Evolutionary conservation across 75 land plant species (phyloP).

Genomic region (Ceratopteris richardii): DNA sequence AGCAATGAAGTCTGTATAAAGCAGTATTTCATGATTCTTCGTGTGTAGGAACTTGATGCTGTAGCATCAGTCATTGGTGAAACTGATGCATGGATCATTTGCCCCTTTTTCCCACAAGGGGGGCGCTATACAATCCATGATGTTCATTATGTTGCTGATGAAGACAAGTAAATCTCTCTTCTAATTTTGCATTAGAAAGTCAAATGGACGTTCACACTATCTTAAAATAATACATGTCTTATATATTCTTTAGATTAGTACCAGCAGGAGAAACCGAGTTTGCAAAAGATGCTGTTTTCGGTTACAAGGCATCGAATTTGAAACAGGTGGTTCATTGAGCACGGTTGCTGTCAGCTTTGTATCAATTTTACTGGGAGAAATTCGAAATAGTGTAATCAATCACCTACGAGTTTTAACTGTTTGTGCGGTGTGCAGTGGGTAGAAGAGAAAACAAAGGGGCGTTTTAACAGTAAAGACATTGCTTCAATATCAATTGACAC

Average conservation of each 20-base stretch:
- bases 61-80: constrained; percentile 75
- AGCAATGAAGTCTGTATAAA: not conserved
- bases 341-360: not conserved
- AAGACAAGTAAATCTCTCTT: constrained; percentile 47
- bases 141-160: constrained; percentile 95
- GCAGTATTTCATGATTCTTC: no score
- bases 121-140: constrained; percentile 95
- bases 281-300: constrained; percentile 94
- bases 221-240: not conserved
- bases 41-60: constrained; percentile 98
- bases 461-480: constrained; percentile 48
- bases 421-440: constrained; percentile 67
- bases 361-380: not conserved
- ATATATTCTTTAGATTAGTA: constrained; percentile 48
- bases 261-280: constrained; percentile 98
- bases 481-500: constrained; percentile 73
- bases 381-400: no score
- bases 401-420: no score
- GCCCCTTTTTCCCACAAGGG: constrained; percentile 96
- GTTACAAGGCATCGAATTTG: constrained; percentile 87
- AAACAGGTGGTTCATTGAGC: constrained; percentile 42
- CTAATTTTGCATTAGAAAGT: not conserved
- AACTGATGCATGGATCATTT: constrained; percentile 95
- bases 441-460: constrained; percentile 90
- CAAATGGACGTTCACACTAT: not conserved